These are phyloP conservation scores for Liquidambar formosana DNA, from an alignment of 164 flowering plant species.

Conservation along the genomic window DNA sequence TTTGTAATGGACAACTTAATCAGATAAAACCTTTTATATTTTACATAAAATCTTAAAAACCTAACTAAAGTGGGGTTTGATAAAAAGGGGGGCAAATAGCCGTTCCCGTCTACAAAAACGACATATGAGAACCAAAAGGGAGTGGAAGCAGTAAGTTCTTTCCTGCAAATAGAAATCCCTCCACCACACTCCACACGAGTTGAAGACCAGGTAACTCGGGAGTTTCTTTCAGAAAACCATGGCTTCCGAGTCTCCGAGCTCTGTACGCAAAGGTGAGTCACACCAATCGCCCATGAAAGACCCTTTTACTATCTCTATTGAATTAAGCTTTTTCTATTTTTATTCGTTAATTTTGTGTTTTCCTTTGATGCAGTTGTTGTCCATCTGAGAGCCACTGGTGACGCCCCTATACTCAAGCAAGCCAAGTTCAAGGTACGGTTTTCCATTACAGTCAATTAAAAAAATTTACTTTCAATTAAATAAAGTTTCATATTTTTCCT, in stretches of 20 bases:
- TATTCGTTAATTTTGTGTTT: background rate
- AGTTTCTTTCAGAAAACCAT: slow-evolving; percentile 7
- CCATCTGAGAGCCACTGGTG: slow-evolving; percentile 89
- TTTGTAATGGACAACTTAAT: too few relatives aligned
- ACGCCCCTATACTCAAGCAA: slow-evolving; percentile 97
- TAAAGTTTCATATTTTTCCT: background rate
- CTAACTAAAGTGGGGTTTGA: too few relatives aligned
- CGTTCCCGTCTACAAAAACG: too few relatives aligned
- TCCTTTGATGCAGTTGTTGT: slow-evolving; percentile 59
- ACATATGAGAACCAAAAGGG: too few relatives aligned
- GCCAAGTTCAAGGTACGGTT: slow-evolving; percentile 80
- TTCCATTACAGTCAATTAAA: background rate
- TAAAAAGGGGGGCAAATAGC: too few relatives aligned
- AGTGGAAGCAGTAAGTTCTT: too few relatives aligned
- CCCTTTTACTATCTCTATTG: background rate
- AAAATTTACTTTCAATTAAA: too few relatives aligned
- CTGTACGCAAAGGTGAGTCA: slow-evolving; percentile 50
- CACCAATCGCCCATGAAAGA: background rate
- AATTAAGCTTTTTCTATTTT: background rate
- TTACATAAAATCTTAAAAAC: too few relatives aligned
- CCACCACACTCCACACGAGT: too few relatives aligned
- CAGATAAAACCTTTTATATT: too few relatives aligned
- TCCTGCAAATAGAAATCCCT: too few relatives aligned
- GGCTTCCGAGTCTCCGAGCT: slow-evolving; percentile 54
- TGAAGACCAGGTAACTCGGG: too few relatives aligned